A percentile compares a stretch with the other conserved stretches of the same genome.
phyloP scores from a whole-genome alignment of 371 early-diverging fungal genomes.

The Mucor indicus region DNA sequence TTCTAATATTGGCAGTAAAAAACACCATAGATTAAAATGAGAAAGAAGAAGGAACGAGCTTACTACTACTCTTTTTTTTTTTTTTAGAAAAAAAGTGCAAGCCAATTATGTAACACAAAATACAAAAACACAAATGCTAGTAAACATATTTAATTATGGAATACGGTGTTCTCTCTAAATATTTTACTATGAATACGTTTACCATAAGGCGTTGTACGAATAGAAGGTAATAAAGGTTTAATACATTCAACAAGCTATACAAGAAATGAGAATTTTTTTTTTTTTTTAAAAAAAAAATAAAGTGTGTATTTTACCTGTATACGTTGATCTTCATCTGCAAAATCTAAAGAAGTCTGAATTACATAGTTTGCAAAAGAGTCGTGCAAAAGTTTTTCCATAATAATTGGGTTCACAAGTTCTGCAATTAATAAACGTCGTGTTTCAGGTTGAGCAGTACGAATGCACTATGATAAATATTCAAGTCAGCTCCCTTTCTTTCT shows the following conservation, averaged over 20 bases:
- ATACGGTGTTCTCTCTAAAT: no score
- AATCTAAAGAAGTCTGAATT: constrained; percentile 88
- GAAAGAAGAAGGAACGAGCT: no score
- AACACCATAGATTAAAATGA: no score
- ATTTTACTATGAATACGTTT: constrained; percentile 85
- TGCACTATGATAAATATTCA: constrained; percentile 49
- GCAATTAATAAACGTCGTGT: constrained; percentile 70
- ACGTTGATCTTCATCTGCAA: constrained; percentile 77
- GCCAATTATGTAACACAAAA: no score
- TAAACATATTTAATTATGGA: no score
- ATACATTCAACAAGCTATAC: constrained; percentile 75
- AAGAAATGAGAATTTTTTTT: no score
- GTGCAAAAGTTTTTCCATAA: constrained; percentile 72
- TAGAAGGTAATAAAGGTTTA: constrained; percentile 71
- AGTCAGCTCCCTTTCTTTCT: no score
- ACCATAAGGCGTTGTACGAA: constrained; percentile 86
- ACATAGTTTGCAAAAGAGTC: constrained; percentile 93
- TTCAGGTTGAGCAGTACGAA: constrained; percentile 71
- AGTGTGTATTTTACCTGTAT: constrained; percentile 43
- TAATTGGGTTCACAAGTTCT: constrained; percentile 65
- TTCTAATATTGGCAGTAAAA: no score
- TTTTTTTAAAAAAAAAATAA: background rate
- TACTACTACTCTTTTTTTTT: no score
- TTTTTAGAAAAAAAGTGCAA: no score
- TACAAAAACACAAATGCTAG: no score